Evolutionary conservation across 805 yeast species (phyloP), one percentile per base, ranked within the genome.

Genomic region (Ogataea dorogensis): DNA sequence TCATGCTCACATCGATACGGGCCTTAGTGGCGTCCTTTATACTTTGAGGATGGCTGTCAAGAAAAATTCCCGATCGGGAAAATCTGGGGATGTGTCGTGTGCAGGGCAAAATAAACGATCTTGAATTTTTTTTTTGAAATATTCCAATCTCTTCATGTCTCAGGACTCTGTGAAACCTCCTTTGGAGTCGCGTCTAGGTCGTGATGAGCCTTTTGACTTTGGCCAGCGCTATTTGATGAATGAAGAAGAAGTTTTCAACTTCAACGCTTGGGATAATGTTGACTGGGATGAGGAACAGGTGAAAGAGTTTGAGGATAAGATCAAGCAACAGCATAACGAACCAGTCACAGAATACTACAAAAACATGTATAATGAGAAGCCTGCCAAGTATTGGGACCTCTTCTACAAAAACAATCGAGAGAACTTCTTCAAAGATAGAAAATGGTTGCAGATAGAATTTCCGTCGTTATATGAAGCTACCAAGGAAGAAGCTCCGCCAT

Each of bases 201-300:
- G 91, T 43, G 97, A 89, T 50, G 69, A 77, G 22, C 98, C 98
- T 5, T 91, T 87, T 60, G 81, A 80, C 14, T 93, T 93, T 63
- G 98, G 98, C 8, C 94, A 87, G 58, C 69, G 98, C 38, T 77
- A 64, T 46, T 66, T 93, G 40, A 73, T 73, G 2, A 75, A 79
- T 30, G 83, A 79, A 11, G 79, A 81, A 4, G 88, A 87, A 18
- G 95, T 93, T 1, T 93, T 95, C 80, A 73, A 75, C 42, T 95
- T 84, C 56, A 93, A 93, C 58, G 98, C 98, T 0, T 83, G 93
- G 84, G 98, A 93, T 59, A 95, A 93, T 58, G 97, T 88, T 21
- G 96, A 87, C 54, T 89, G 96, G 96, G 97, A 95, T 32, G 88
- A 84, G 34, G 95, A 87, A 50, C 97, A 93, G 58, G 59, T 80